A percentile compares a stretch with the other conserved stretches of the same genome.
Conservation (phyloP, 306 rosid species). For the Comarum palustre region DNA sequence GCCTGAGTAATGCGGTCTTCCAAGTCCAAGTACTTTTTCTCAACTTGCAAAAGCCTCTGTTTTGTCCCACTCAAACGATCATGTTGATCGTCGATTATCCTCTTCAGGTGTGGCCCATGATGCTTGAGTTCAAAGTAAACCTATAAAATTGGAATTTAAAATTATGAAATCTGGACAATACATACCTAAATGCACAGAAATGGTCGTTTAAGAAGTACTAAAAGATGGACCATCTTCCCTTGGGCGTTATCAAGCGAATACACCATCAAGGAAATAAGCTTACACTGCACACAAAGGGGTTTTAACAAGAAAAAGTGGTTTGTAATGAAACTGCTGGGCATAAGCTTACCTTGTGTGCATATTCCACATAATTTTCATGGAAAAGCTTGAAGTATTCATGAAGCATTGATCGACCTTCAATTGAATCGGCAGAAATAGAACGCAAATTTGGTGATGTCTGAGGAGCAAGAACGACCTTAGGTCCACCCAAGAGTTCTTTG, state of each 20-base stretch:
- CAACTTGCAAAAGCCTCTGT: slow-evolving; percentile 57
- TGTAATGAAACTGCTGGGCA: slow-evolving; percentile 13
- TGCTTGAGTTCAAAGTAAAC: slow-evolving; percentile 82
- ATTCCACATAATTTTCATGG: slow-evolving; percentile 90
- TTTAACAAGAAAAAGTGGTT: slow-evolving; percentile 9
- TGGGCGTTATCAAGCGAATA: background rate
- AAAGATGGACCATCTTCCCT: background rate
- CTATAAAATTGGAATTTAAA: slow-evolving; percentile 32
- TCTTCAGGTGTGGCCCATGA: slow-evolving; percentile 82
- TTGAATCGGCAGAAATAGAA: slow-evolving; percentile 81
- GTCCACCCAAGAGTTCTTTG: slow-evolving; percentile 82
- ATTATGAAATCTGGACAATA: background rate
- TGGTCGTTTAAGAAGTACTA: background rate
- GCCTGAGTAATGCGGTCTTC: slow-evolving; percentile 56
- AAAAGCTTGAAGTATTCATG: slow-evolving; percentile 92
- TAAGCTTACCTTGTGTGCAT: slow-evolving; percentile 79
- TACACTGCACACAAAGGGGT: background rate
- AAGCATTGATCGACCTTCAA: slow-evolving; percentile 84
- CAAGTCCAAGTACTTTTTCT: slow-evolving; percentile 48
- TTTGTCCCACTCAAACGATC: slow-evolving; percentile 55
- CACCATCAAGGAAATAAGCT: background rate
- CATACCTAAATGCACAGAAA: slow-evolving; percentile 20
- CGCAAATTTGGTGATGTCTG: slow-evolving; percentile 68
- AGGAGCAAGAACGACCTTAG: slow-evolving; percentile 75
- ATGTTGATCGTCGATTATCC: slow-evolving; percentile 66